Base-by-base conservation (phyloP, 805 yeast genomes). In the Starmerella powellii region DNA sequence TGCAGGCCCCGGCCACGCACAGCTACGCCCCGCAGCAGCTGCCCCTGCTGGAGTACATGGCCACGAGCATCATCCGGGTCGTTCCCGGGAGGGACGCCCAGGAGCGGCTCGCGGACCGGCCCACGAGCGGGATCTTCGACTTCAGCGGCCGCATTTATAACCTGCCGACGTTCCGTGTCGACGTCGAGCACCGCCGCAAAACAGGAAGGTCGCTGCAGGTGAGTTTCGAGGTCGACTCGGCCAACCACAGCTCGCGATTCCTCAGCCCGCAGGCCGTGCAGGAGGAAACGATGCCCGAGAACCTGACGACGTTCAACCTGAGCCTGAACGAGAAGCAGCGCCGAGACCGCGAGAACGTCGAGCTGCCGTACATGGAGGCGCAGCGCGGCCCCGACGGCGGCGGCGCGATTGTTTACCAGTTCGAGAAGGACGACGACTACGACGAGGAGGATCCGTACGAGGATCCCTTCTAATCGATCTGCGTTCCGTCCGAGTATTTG, bases 371-470 rank as follows among this genome's bases (percentile, higher is more conserved):
- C 59, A 64, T 88, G 66, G 82, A 80, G 50, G 97, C 97, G 0
- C 97, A 88, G 56, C 68, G 73, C 44, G 49, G 58, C 11, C 66
- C 63, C 27, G 64, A 67, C 15, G 61, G 69, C 24, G 95, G 94
- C 41, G 95, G 97, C 16, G 96, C 98, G 1, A 87, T 91, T 51
- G 94, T 88, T 3, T 88, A 88, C 57, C 91, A 91, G 57, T 91
- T 78, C 58, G 97, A 91, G 55, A 84, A 87, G 57, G 97, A 88
- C 60, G 98, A 88, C 59, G 98, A 88, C 60, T 88, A 87, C 57
- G 98, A 88, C 56, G 98, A 88, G 59, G 97, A 91, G 54, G 98
- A 88, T 61, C 96, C 97, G 0, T 88, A 78, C 56, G 98, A 88
- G 58, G 97, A 88, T 57, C 97, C 97, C 5, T 86, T 85, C 56